phyloP scores from a whole-genome alignment of 139 green algal genomes.

The Diplosphaera chodatii region DNA sequence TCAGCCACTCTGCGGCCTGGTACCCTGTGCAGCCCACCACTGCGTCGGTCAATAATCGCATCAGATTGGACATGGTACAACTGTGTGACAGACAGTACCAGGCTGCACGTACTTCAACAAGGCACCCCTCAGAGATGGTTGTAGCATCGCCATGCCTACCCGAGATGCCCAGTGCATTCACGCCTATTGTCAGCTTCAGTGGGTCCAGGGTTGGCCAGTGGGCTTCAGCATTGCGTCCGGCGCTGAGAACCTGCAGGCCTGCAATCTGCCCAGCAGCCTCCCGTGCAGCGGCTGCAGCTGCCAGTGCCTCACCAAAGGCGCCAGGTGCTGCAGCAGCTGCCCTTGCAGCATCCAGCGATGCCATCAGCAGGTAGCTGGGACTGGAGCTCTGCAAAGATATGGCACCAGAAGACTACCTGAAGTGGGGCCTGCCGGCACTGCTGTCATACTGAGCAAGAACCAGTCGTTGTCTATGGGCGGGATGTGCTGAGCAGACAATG shows the following conservation, averaged over 20 bases:
- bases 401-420: neutral
- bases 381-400: conserved; percentile 52
- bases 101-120: too few relatives aligned
- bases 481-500: neutral
- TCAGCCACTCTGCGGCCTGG: conserved; percentile 40
- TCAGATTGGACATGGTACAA: too few relatives aligned
- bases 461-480: too few relatives aligned
- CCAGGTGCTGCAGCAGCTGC: conserved; percentile 18
- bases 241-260: conserved; percentile 6
- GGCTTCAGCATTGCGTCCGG: neutral
- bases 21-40: conserved; percentile 48
- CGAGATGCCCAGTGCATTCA: conserved; percentile 33
- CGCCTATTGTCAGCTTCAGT: conserved; percentile 63
- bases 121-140: neutral
- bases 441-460: too few relatives aligned
- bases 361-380: conserved; percentile 88
- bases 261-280: conserved; percentile 5
- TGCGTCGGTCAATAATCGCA: too few relatives aligned
- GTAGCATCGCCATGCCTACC: neutral
- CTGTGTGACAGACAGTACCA: too few relatives aligned
- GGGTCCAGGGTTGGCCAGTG: conserved; percentile 46
- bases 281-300: conserved; percentile 26
- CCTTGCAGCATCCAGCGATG: conserved; percentile 82
- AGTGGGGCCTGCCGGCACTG: too few relatives aligned
- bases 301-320: conserved; percentile 19